Percentiles rank a stretch among this genome's conserved stretches.
These are phyloP conservation scores for Alternaria hordeiaustralica DNA, from an alignment of 2,329 filamentous ascomycete species.

Conservation along the genomic window DNA sequence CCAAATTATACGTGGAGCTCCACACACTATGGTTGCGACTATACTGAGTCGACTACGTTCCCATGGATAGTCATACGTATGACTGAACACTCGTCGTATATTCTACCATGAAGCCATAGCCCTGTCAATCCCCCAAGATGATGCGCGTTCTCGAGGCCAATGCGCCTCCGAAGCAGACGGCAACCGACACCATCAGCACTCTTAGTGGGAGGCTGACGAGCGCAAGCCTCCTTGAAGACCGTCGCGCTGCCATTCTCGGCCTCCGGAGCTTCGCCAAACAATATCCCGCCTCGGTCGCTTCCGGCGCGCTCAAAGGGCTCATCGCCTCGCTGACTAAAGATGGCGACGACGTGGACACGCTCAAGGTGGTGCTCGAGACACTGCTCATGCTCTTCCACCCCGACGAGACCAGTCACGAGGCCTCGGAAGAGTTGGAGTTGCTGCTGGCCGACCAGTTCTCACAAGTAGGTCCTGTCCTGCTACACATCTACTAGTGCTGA, in stretches of 20 bases:
- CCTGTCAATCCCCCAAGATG: constrained; percentile 40
- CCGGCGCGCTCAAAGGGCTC: constrained; percentile 85
- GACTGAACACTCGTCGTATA: neutral
- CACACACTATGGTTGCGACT: too few species aligned
- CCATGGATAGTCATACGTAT: neutral
- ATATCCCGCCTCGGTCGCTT: constrained; percentile 94
- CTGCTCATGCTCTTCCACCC: constrained; percentile 88
- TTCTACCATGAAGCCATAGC: constrained; percentile 28
- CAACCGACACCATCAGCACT: constrained; percentile 90
- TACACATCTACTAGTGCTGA: constrained; percentile 53
- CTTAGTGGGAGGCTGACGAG: constrained; percentile 86
- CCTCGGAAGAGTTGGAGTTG: constrained; percentile 91
- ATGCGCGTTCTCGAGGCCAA: constrained; percentile 68
- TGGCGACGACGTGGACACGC: constrained; percentile 92
- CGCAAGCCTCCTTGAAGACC: constrained; percentile 91
- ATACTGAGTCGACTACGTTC: too few species aligned
- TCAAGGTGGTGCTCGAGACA: constrained; percentile 94
- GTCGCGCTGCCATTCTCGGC: constrained; percentile 89
- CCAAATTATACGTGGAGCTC: constrained; percentile 32
- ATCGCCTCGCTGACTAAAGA: constrained; percentile 87
- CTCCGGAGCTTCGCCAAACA: constrained; percentile 95
- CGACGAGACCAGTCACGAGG: constrained; percentile 74
- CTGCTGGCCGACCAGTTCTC: constrained; percentile 99
- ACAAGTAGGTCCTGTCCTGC: constrained; percentile 63
- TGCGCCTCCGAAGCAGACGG: constrained; percentile 94